Conservation (phyloP, 805 yeast species). For the Candida coleopterorum region DNA sequence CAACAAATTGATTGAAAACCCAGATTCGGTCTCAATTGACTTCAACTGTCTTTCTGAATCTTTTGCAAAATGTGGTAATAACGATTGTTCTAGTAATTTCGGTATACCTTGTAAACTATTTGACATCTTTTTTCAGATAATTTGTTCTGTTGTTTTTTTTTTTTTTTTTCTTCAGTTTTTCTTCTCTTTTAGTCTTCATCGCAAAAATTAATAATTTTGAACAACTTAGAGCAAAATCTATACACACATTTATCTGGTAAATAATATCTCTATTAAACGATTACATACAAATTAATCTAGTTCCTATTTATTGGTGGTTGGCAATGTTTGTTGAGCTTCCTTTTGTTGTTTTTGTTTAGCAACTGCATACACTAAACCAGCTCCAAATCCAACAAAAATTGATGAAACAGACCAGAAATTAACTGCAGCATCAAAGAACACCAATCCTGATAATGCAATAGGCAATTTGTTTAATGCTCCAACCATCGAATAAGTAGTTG, state of each 20-base stretch:
- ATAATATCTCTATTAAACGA: no score
- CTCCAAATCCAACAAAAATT: slow-evolving; percentile 86
- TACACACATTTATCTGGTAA: no score
- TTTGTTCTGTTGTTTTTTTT: no score
- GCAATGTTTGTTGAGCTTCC: slow-evolving; percentile 31
- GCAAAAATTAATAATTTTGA: not conserved
- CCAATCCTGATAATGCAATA: slow-evolving; percentile 89
- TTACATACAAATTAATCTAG: no score
- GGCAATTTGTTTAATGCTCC: slow-evolving; percentile 99
- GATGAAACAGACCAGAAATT: slow-evolving; percentile 90
- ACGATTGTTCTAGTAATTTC: slow-evolving; percentile 55
- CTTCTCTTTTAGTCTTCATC: not conserved
- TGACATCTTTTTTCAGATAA: no score
- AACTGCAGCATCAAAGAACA: slow-evolving; percentile 92
- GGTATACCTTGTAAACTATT: slow-evolving; percentile 47
- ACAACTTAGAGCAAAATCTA: no score
- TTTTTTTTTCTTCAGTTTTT: slow-evolving; percentile 1
- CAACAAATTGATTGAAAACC: slow-evolving; percentile 71
- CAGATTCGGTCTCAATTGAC: slow-evolving; percentile 58
- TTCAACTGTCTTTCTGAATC: slow-evolving; percentile 63
- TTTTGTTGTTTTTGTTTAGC: slow-evolving; percentile 89
- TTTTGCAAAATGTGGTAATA: slow-evolving; percentile 59
- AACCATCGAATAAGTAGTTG: slow-evolving; percentile 98
- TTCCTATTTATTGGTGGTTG: slow-evolving; percentile 15
- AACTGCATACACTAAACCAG: slow-evolving; percentile 93